phyloP scores from a whole-genome alignment of 2,329 filamentous ascomycete genomes.

The Arthrobotrys sinensis region DNA sequence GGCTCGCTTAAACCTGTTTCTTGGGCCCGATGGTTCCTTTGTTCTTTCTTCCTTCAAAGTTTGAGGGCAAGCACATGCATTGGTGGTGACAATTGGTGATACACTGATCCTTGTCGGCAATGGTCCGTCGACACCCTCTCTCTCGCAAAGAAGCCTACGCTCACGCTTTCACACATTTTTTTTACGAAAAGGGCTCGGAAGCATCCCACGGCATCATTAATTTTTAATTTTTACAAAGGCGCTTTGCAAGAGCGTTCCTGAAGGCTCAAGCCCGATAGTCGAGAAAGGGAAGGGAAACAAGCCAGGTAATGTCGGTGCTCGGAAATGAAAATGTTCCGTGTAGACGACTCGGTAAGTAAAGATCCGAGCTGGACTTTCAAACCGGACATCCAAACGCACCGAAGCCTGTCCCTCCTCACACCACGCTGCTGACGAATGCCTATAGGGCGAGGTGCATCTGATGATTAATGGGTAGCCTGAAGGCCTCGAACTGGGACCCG shows the following conservation, averaged over 20 bases:
- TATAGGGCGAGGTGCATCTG: constrained; percentile 55
- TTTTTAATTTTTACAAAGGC: constrained; percentile 8
- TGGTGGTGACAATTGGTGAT: constrained; percentile 15
- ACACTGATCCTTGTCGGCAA: constrained; percentile 18
- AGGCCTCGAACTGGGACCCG: constrained; percentile 31
- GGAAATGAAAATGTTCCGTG: constrained; percentile 56
- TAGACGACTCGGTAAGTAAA: constrained; percentile 51
- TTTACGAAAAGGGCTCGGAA: constrained; percentile 24
- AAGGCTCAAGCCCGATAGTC: constrained; percentile 15
- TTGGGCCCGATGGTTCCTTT: constrained; percentile 10
- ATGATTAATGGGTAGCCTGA: constrained; percentile 56
- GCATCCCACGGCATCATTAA: constrained; percentile 8
- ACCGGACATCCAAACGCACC: constrained; percentile 45
- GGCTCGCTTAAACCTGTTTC: constrained; percentile 31
- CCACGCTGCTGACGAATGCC: constrained; percentile 55
- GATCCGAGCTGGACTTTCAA: constrained; percentile 41
- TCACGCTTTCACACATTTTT: not conserved
- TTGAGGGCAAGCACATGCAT: constrained; percentile 2
- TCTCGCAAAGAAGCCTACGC: constrained; percentile 3
- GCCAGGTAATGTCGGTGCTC: constrained; percentile 46
- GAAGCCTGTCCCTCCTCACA: constrained; percentile 35
- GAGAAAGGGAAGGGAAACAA: not conserved
- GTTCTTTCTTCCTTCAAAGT: constrained; percentile 4
- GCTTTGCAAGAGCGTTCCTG: constrained; percentile 2
- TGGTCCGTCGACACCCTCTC: constrained; percentile 10